These are phyloP conservation scores for Antarctomyces pellizariae DNA, from an alignment of 495 filamentous ascomycete species.

Conservation along the genomic window DNA sequence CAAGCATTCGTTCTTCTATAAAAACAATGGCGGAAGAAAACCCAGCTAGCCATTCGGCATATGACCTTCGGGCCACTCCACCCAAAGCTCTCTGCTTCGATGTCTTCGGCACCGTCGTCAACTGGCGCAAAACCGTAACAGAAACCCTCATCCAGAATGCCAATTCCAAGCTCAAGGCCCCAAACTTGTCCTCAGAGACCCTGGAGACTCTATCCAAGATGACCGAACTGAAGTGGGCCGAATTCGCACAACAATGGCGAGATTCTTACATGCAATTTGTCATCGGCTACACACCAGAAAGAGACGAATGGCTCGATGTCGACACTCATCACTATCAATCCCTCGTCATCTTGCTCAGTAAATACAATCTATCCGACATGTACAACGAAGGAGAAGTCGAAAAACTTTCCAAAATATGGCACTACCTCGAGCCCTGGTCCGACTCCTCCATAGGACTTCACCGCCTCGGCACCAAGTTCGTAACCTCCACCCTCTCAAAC, in stretches of 20 bases:
- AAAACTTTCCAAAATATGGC: constrained; percentile 39
- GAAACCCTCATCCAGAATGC: constrained; percentile 26
- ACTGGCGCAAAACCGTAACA: constrained; percentile 41
- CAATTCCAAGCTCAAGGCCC: constrained; percentile 14
- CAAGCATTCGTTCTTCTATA: background rate
- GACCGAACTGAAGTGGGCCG: constrained; percentile 30
- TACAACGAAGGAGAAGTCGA: constrained; percentile 33
- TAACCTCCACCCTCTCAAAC: constrained; percentile 47
- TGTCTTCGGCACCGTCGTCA: constrained; percentile 57
- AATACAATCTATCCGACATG: constrained; percentile 28
- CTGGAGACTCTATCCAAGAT: constrained; percentile 24
- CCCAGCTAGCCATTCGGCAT: too few species aligned
- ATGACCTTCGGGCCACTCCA: constrained; percentile 1
- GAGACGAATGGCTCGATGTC: constrained; percentile 24
- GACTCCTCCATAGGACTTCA: constrained; percentile 34
- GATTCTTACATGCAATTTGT: constrained; percentile 37
- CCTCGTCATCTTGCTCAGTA: constrained; percentile 28
- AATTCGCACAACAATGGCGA: constrained; percentile 45
- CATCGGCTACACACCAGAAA: constrained; percentile 23
- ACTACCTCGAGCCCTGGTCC: constrained; percentile 42
- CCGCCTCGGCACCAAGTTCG: constrained; percentile 27
- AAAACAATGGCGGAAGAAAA: constrained; percentile 1
- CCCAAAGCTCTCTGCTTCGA: constrained; percentile 27
- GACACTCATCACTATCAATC: constrained; percentile 47
- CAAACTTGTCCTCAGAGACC: constrained; percentile 20